Evolutionary conservation across 306 rosid species (phyloP).

Genomic region (Acacia acuminata): DNA sequence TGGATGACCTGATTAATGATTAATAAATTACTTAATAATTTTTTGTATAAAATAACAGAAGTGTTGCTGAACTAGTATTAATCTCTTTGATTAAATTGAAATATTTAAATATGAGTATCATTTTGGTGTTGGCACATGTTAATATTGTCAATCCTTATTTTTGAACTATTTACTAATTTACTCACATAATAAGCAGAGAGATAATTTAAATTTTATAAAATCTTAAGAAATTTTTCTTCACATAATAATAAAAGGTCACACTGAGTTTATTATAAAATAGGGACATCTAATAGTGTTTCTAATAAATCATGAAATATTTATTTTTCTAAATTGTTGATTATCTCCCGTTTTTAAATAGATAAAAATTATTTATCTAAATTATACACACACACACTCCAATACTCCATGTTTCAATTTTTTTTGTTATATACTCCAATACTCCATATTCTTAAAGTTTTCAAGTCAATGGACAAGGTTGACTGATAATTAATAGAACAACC

Average conservation of each 20-base stretch:
- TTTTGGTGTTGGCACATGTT: too few relatives aligned
- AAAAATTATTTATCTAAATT: too few relatives aligned
- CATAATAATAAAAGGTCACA: neutral
- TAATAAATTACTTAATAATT: too few relatives aligned
- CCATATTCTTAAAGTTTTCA: too few relatives aligned
- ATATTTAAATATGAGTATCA: too few relatives aligned
- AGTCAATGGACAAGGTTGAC: neutral
- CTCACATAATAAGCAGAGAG: neutral
- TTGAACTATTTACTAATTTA: neutral
- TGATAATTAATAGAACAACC: neutral
- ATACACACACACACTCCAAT: too few relatives aligned
- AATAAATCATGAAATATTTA: neutral
- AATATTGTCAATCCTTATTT: neutral
- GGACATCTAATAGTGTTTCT: too few relatives aligned
- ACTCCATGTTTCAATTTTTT: too few relatives aligned
- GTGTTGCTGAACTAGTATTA: neutral
- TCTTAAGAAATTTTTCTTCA: neutral
- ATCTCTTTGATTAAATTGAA: neutral
- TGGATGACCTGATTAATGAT: neutral
- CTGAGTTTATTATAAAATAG: too few relatives aligned
- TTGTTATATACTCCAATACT: too few relatives aligned
- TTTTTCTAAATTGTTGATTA: too few relatives aligned
- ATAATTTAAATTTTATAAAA: neutral
- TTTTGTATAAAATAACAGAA: neutral
- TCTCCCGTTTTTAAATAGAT: too few relatives aligned